A percentile compares a stretch with the other conserved stretches of the same genome.
Conservation (phyloP, 352 stramenopile species). For the Pythium rishiriense region DNA sequence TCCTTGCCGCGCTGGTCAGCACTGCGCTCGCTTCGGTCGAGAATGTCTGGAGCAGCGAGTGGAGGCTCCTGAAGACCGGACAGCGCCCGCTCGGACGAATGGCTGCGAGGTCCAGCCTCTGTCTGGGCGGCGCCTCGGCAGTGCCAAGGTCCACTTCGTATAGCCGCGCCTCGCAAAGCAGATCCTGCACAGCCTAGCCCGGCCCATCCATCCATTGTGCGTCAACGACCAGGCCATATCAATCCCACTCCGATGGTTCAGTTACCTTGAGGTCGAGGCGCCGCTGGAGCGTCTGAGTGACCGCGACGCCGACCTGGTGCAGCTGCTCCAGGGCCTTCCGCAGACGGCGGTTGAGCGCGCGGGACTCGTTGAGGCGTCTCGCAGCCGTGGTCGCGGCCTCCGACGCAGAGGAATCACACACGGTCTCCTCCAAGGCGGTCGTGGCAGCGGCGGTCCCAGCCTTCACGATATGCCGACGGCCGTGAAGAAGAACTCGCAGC, state of each 20-base stretch:
- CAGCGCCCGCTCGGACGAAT: neutral
- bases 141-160: no score
- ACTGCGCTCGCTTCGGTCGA: neutral
- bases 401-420: neutral
- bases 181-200: no score
- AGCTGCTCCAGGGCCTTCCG: neutral
- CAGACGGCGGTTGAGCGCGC: constrained; percentile 2
- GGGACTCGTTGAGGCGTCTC: neutral
- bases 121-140: no score
- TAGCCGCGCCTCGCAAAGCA: no score
- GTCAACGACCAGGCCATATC: no score
- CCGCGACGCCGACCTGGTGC: neutral
- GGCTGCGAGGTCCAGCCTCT: neutral
- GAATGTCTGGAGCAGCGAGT: neutral
- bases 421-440: neutral
- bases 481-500: neutral
- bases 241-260: neutral
- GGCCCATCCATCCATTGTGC: neutral
- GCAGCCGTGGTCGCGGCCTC: neutral
- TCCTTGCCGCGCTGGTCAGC: neutral
- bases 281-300: neutral
- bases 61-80: neutral
- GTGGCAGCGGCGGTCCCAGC: no score
- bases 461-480: no score
- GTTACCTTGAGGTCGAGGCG: constrained; percentile 4